Conservation (phyloP, 805 yeast genomes). For the Candida tallmaniae region DNA sequence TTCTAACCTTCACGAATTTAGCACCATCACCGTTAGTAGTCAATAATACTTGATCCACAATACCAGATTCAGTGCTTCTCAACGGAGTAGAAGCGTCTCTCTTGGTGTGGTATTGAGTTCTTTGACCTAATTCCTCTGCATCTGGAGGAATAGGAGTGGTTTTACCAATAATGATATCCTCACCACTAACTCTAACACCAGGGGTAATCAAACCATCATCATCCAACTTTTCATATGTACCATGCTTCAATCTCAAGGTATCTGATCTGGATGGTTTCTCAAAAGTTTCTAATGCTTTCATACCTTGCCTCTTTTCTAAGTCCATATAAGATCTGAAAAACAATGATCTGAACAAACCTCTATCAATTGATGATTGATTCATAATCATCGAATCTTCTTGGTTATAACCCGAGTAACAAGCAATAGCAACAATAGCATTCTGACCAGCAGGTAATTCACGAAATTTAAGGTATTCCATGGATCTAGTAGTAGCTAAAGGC, state of each 20-base stretch:
- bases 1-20: slow-evolving; percentile 94
- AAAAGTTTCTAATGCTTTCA: slow-evolving; percentile 96
- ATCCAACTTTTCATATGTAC: slow-evolving; percentile 96
- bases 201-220: slow-evolving; percentile 98
- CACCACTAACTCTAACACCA: slow-evolving; percentile 98
- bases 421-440: slow-evolving; percentile 96
- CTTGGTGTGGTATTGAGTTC: slow-evolving; percentile 97
- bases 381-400: slow-evolving; percentile 99
- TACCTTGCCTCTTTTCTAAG: slow-evolving; percentile 97
- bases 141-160: slow-evolving; percentile 99
- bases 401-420: slow-evolving; percentile 97
- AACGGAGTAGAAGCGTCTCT: slow-evolving; percentile 98
- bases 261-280: slow-evolving; percentile 95
- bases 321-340: slow-evolving; percentile 98
- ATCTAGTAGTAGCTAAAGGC: slow-evolving; percentile 95
- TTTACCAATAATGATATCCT: slow-evolving; percentile 97
- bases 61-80: slow-evolving; percentile 95
- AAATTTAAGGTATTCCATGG: slow-evolving; percentile 96
- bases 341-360: slow-evolving; percentile 92
- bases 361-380: slow-evolving; percentile 96
- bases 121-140: slow-evolving; percentile 96
- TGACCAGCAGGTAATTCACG: slow-evolving; percentile 99
- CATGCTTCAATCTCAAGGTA: slow-evolving; percentile 93
- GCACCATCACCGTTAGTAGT: slow-evolving; percentile 98
- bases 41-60: slow-evolving; percentile 93